Percentiles rank a stretch among this genome's conserved stretches.
Conservation (phyloP, 2,329 filamentous ascomycete genomes). For the Alternaria conjuncta region DNA sequence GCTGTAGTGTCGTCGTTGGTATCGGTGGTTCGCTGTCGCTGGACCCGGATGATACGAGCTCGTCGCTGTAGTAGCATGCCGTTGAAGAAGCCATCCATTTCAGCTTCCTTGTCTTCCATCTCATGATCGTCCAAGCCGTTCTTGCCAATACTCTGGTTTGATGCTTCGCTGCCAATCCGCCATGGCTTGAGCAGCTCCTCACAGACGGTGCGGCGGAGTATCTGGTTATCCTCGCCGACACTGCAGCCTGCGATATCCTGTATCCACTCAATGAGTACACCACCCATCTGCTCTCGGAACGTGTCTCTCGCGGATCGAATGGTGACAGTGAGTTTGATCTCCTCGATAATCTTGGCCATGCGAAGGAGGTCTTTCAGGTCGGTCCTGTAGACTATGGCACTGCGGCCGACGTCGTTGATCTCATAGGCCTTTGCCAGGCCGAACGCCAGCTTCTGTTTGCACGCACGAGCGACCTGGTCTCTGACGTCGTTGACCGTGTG, state of each 20-base stretch:
- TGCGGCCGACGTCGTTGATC: slow-evolving; percentile 86
- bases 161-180: slow-evolving; percentile 83
- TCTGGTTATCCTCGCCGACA: slow-evolving; percentile 77
- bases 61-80: slow-evolving; percentile 37
- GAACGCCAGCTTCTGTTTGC: slow-evolving; percentile 72
- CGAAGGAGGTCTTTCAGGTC: slow-evolving; percentile 75
- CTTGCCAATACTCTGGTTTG: slow-evolving; percentile 77
- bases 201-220: slow-evolving; percentile 82
- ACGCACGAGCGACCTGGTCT: slow-evolving; percentile 89
- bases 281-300: slow-evolving; percentile 97
- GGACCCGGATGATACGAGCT: slow-evolving; percentile 34
- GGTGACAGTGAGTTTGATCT: slow-evolving; percentile 95
- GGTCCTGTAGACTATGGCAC: slow-evolving; percentile 77
- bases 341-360: slow-evolving; percentile 86
- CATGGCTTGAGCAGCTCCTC: slow-evolving; percentile 90
- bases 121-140: slow-evolving; percentile 85
- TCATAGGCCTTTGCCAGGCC: slow-evolving; percentile 81
- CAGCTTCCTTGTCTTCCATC: slow-evolving; percentile 61
- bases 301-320: slow-evolving; percentile 93
- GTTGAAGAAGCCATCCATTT: slow-evolving; percentile 36
- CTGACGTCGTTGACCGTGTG: slow-evolving; percentile 92
- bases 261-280: slow-evolving; percentile 96
- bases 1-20: slow-evolving; percentile 55
- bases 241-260: slow-evolving; percentile 89
- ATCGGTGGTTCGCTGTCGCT: slow-evolving; percentile 40